A percentile compares a stretch with the other conserved stretches of the same genome.
Conservation (phyloP, 148 eudicot genomes). For the Nepenthes mirabilis region DNA sequence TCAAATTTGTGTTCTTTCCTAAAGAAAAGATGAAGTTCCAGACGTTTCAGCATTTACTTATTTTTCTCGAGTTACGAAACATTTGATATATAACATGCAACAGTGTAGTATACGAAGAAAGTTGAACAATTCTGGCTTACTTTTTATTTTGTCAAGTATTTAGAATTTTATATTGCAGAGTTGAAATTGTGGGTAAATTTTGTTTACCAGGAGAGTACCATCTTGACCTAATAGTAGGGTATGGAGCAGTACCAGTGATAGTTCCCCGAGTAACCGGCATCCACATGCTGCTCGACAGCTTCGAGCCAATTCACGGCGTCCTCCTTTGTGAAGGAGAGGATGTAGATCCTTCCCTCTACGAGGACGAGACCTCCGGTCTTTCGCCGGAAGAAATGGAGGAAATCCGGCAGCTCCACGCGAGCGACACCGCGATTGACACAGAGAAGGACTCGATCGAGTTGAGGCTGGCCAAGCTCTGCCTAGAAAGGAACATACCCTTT, state of each 20-base stretch:
- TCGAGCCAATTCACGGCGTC: conserved; percentile 87
- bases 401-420: conserved; percentile 34
- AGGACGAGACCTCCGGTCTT: conserved; percentile 15
- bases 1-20: too few species aligned
- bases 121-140: too few species aligned
- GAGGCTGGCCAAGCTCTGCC: conserved; percentile 58
- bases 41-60: too few species aligned
- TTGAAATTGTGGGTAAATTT: too few species aligned
- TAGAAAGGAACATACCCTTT: conserved; percentile 75
- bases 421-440: conserved; percentile 78
- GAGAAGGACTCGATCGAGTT: conserved; percentile 77
- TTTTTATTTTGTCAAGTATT: too few species aligned
- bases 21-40: too few species aligned
- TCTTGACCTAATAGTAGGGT: conserved; percentile 60
- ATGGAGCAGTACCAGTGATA: conserved; percentile 86
- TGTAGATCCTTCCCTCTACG: conserved; percentile 62
- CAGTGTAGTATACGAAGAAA: too few species aligned
- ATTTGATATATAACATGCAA: too few species aligned
- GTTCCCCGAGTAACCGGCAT: conserved; percentile 81
- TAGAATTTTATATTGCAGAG: too few species aligned
- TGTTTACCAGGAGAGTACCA: conserved; percentile 62
- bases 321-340: conserved; percentile 91
- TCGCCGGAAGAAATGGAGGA: conserved; percentile 56
- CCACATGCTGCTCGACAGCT: conserved; percentile 49
- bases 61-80: too few species aligned